phyloP scores from a whole-genome alignment of 176 grass and related monocot genomes.

The Carex myosuroides region DNA sequence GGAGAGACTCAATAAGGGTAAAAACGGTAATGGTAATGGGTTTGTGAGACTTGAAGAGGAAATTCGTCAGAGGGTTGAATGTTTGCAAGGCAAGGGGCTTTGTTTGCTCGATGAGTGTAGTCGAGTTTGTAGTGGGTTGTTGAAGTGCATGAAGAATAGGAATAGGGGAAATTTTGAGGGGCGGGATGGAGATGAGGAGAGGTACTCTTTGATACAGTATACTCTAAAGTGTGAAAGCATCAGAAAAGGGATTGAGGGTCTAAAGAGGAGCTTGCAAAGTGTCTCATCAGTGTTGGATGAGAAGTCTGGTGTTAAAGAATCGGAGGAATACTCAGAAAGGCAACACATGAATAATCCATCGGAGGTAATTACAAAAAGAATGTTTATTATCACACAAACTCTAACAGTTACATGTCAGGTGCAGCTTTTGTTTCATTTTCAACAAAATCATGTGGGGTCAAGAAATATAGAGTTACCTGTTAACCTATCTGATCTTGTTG shows the following conservation, averaged over 20 bases:
- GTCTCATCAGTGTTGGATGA: conserved; percentile 36
- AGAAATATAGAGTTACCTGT: neutral
- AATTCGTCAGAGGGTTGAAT: conserved; percentile 47
- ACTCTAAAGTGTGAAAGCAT: conserved; percentile 58
- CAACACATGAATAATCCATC: neutral
- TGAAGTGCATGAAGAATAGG: conserved; percentile 47
- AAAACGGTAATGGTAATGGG: conserved; percentile 32
- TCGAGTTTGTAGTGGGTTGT: conserved; percentile 39
- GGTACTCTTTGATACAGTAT: conserved; percentile 40
- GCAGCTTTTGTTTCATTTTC: neutral
- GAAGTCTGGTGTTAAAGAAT: conserved; percentile 37
- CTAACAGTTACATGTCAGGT: neutral
- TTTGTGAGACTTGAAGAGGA: conserved; percentile 50
- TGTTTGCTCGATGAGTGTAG: conserved; percentile 59
- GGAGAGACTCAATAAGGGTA: conserved; percentile 49
- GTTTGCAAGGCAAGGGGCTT: conserved; percentile 60
- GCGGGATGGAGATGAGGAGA: conserved; percentile 24
- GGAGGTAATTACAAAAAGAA: conserved; percentile 14
- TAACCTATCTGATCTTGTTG: neutral
- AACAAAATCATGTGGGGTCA: neutral
- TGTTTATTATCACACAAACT: neutral
- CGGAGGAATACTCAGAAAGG: conserved; percentile 8
- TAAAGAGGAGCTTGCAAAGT: conserved; percentile 59
- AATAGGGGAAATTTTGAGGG: conserved; percentile 30
- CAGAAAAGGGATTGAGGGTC: conserved; percentile 46